These are phyloP conservation scores for Raffaelea albimanens DNA, from an alignment of 2,329 filamentous ascomycete species.

Conservation along the genomic window DNA sequence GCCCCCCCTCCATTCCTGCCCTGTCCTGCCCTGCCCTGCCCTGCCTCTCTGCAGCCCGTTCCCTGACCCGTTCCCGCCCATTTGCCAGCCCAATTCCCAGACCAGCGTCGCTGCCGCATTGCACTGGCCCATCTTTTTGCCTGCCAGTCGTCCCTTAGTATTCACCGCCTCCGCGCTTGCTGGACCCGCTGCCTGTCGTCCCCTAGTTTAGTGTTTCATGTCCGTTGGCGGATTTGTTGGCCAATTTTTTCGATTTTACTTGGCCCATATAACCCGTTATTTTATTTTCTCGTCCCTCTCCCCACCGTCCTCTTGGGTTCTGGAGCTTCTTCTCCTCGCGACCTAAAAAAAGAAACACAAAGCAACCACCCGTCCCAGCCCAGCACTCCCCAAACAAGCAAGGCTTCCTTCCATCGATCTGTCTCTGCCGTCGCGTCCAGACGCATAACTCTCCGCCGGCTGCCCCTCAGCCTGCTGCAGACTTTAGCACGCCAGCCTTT, in stretches of 20 bases:
- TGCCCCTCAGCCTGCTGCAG: too few relatives aligned
- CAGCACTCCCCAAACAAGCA: background rate
- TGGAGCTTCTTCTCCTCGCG: conserved; percentile 4
- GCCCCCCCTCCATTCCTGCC: background rate
- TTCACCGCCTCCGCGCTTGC: too few relatives aligned
- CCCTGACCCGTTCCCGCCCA: background rate
- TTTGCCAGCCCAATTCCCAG: background rate
- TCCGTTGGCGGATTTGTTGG: conserved; percentile 1
- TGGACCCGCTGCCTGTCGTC: too few relatives aligned
- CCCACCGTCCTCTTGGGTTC: conserved; percentile 2
- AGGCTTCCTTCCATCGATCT: conserved; percentile 3
- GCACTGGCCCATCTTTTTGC: background rate
- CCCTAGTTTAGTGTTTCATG: conserved; percentile 1
- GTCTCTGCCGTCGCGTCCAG: background rate
- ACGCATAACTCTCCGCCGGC: background rate
- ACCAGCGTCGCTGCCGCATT: background rate
- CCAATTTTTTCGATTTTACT: background rate
- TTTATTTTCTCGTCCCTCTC: background rate
- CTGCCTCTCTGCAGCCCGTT: too few relatives aligned
- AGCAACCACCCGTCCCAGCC: conserved; percentile 1
- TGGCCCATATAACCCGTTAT: background rate
- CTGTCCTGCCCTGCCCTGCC: too few relatives aligned
- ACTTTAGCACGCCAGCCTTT: too few relatives aligned
- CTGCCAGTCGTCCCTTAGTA: too few relatives aligned
- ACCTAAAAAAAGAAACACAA: conserved; percentile 14